A percentile compares a stretch with the other conserved stretches of the same genome.
These are phyloP conservation scores for Bassia scoparia DNA, from an alignment of 148 eudicot species.

Conservation along the genomic window DNA sequence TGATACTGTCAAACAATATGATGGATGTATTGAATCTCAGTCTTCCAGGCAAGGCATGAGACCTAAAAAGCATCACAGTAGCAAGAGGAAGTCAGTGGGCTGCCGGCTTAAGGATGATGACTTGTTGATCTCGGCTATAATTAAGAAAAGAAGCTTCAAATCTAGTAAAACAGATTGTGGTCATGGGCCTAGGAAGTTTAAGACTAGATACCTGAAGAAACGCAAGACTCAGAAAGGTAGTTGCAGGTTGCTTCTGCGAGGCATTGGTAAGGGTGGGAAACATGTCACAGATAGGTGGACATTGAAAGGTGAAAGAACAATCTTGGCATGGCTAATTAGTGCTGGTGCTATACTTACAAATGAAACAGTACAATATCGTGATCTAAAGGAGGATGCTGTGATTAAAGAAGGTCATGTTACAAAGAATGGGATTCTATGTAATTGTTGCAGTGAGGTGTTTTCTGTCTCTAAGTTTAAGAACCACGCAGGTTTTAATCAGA, in stretches of 20 bases:
- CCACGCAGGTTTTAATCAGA: constrained; percentile 72
- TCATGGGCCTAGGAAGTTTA: constrained; percentile 24
- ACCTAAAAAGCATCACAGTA: constrained; percentile 21
- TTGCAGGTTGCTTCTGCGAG: constrained; percentile 77
- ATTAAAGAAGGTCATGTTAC: constrained; percentile 72
- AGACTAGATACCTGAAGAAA: constrained; percentile 47
- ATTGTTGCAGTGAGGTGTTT: constrained; percentile 62
- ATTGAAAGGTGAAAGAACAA: constrained; percentile 46
- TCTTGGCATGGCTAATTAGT: constrained; percentile 74
- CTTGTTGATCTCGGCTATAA: constrained; percentile 63
- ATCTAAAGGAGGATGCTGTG: constrained; percentile 56
- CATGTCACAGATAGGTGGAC: constrained; percentile 54
- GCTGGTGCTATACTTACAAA: constrained; percentile 49
- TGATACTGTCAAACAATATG: constrained; percentile 14
- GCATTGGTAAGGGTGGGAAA: constrained; percentile 58
- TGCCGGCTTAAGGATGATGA: constrained; percentile 67
- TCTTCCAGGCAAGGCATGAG: constrained; percentile 25
- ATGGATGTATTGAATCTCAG: constrained; percentile 3
- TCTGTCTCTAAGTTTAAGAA: constrained; percentile 62
- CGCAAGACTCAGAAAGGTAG: constrained; percentile 66
- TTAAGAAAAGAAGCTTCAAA: constrained; percentile 45
- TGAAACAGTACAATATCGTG: constrained; percentile 67
- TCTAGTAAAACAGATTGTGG: constrained; percentile 31
- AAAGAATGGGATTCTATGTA: constrained; percentile 69
- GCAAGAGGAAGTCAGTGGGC: constrained; percentile 35